Base-by-base conservation (phyloP, 1,139 yeast species). In the Suhomyces panamericanus region DNA sequence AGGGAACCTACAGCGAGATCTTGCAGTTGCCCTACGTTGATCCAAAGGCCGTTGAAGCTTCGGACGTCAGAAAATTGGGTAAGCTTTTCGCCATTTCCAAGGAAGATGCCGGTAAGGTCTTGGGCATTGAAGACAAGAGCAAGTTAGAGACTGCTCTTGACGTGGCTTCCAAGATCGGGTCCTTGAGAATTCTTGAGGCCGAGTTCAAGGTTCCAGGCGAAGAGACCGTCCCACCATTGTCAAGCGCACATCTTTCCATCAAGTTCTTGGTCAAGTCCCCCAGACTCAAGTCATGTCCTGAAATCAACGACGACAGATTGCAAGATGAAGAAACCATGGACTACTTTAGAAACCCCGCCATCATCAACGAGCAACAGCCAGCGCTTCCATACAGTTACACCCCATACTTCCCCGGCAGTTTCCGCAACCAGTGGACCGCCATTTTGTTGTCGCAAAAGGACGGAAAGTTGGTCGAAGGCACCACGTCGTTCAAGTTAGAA, bases 161-260 rank as follows among this genome's bases (percentile, higher is more conserved):
- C 11, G 77, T 84, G 45, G 96, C 95, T 2, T 61, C 76, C 6
- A 71, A 75, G 42, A 80, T 89, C 35, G 97, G 98, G 35, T 69
- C 74, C 38, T 67, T 93, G 47, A 82, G 87, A 55, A 70, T 91
- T 16, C 54, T 90, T 35, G 81, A 80, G 43, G 84, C 96, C 38
- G 81, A 78, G 47, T 89, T 91, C 66, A 78, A 80, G 51, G 96
- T 91, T 35, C 95, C 96, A 3, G 99, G 98, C 32, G 98, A 91
- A 69, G 65, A 70, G 24, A 71, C 74, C 30, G 86, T 93, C 11
- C 80, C 96, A 3, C 95, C 97, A 30, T 64, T 70, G 38, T 80
- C 98, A 2, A 80, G 78, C 48, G 82, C 89, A 10, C 91, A 88
- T 62, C 70, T 95, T 50, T 81, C 83, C 26, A 56, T 95, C 34